Conservation (phyloP, 2,329 filamentous ascomycete species). For the Paraphaeosphaeria sporulosa region DNA sequence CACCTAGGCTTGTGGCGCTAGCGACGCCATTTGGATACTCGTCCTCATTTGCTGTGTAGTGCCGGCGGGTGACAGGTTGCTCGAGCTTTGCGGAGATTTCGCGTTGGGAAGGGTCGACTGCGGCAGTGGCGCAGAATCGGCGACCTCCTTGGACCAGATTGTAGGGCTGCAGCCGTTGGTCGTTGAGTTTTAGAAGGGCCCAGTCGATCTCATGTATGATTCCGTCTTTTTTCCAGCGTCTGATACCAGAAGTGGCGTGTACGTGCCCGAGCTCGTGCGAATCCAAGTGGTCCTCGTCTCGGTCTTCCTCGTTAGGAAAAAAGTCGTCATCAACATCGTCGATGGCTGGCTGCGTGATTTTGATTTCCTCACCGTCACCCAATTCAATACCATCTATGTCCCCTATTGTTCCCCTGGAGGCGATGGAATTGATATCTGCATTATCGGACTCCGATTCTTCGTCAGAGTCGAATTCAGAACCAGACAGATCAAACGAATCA, state of each 20-base stretch:
- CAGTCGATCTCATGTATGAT: slow-evolving; percentile 93
- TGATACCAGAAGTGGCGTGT: slow-evolving; percentile 88
- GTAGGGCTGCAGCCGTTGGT: slow-evolving; percentile 72
- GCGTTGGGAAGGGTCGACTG: slow-evolving; percentile 35
- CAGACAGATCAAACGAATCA: slow-evolving; percentile 59
- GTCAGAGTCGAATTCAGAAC: slow-evolving; percentile 60
- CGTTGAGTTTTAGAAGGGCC: slow-evolving; percentile 84
- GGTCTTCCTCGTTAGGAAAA: slow-evolving; percentile 77
- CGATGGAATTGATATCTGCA: slow-evolving; percentile 35
- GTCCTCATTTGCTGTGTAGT: slow-evolving; percentile 47
- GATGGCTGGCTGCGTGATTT: slow-evolving; percentile 89
- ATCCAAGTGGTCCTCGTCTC: slow-evolving; percentile 79
- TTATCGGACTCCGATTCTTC: slow-evolving; percentile 40
- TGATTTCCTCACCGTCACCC: slow-evolving; percentile 77
- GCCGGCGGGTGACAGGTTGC: slow-evolving; percentile 43
- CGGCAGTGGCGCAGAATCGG: slow-evolving; percentile 42
- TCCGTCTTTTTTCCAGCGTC: slow-evolving; percentile 73
- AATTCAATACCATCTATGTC: slow-evolving; percentile 81
- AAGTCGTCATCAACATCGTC: slow-evolving; percentile 86
- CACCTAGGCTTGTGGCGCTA: slow-evolving; percentile 69
- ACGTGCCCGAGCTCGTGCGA: slow-evolving; percentile 83
- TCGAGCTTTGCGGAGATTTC: slow-evolving; percentile 42
- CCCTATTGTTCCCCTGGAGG: slow-evolving; percentile 52
- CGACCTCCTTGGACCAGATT: slow-evolving; percentile 71
- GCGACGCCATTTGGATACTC: slow-evolving; percentile 66